Conservation (phyloP, 139 green algal genomes). For the Yamagishiella unicocca region DNA sequence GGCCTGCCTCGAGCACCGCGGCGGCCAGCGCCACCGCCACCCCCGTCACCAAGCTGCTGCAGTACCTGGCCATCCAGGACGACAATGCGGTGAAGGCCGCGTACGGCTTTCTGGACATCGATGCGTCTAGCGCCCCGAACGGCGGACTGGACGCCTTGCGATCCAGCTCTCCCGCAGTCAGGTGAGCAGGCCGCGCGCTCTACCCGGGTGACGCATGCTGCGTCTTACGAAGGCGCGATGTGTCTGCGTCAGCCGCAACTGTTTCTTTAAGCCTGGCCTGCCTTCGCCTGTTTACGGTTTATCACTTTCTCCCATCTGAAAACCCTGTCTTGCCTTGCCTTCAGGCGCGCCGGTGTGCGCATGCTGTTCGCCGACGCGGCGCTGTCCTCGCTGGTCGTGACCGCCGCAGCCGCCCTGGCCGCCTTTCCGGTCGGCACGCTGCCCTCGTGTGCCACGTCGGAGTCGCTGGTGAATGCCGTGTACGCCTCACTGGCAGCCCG, state of each 20-base stretch:
- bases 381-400: background rate
- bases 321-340: too few species aligned
- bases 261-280: too few species aligned
- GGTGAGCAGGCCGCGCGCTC: too few species aligned
- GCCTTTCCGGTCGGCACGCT: conserved; percentile 25
- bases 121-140: background rate
- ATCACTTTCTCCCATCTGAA: too few species aligned
- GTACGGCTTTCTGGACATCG: background rate
- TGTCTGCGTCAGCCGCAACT: too few species aligned
- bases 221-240: too few species aligned
- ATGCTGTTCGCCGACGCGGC: conserved; percentile 10
- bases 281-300: too few species aligned
- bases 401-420: background rate
- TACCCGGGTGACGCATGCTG: too few species aligned
- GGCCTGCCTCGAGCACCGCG: background rate
- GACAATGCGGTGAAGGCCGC: background rate
- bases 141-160: background rate
- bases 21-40: background rate
- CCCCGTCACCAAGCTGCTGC: background rate
- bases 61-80: background rate
- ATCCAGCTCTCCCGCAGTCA: background rate
- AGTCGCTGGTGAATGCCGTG: background rate
- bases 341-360: background rate
- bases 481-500: background rate
- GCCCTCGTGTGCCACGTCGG: background rate